phyloP scores from a whole-genome alignment of 2,329 filamentous ascomycete species.

The Diaporthe sp. region DNA sequence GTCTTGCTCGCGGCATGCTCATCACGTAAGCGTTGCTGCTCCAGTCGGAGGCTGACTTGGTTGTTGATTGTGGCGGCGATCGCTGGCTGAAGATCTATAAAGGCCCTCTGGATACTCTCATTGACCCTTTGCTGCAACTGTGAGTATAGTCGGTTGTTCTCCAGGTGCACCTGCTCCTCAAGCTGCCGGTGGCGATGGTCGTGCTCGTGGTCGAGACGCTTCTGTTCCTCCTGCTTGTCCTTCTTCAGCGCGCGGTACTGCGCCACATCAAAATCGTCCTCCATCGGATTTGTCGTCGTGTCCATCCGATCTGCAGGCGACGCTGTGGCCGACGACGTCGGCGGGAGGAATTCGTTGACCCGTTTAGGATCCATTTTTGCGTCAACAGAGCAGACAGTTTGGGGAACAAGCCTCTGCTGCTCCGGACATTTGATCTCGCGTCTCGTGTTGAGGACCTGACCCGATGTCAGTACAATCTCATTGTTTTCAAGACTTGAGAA shows the following conservation, averaged over 20 bases:
- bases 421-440: not conserved
- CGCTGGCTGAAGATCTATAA: constrained; percentile 28
- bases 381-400: not conserved
- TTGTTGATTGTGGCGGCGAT: constrained; percentile 33
- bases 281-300: not conserved
- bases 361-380: constrained; percentile 27
- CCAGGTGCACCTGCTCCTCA: constrained; percentile 30
- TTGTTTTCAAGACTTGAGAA: not conserved
- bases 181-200: constrained; percentile 17
- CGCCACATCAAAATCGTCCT: constrained; percentile 35
- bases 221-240: constrained; percentile 36
- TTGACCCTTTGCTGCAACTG: constrained; percentile 36
- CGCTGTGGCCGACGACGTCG: not conserved
- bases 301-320: constrained; percentile 9
- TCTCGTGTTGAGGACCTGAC: not conserved
- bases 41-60: constrained; percentile 34
- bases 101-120: constrained; percentile 33
- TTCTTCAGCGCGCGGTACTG: constrained; percentile 32
- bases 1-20: constrained; percentile 33
- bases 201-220: constrained; percentile 32
- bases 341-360: constrained; percentile 36
- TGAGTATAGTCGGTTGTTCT: constrained; percentile 27
- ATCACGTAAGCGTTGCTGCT: constrained; percentile 33
- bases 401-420: not conserved
- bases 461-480: not conserved